These are phyloP conservation scores for Mytilinidion resinicola DNA, from an alignment of 495 filamentous ascomycete genomes.

Conservation along the genomic window DNA sequence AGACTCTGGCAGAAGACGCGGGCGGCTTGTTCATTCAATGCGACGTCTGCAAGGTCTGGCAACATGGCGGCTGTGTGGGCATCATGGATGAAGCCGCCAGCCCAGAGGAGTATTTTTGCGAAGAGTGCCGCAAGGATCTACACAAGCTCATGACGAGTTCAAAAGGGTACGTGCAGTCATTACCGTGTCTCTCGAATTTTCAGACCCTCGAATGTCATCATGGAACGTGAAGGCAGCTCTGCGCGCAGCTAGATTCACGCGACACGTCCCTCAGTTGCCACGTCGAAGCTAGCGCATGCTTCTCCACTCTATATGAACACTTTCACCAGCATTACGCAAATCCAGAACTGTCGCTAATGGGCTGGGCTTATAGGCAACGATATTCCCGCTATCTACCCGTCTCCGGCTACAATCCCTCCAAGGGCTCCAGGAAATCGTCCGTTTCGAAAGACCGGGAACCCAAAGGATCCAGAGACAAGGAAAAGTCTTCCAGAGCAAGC, in stretches of 20 bases:
- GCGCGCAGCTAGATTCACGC: no score
- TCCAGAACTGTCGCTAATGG: background rate
- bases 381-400: conserved; percentile 67
- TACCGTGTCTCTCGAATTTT: conserved; percentile 5
- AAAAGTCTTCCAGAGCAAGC: conserved; percentile 36
- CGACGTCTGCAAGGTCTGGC: conserved; percentile 97
- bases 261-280: no score
- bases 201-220: background rate
- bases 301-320: no score
- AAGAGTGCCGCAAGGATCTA: conserved; percentile 84
- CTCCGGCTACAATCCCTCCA: conserved; percentile 42
- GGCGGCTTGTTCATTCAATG: conserved; percentile 98
- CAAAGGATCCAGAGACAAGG: conserved; percentile 45
- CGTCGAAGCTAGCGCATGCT: no score
- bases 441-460: conserved; percentile 50
- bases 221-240: background rate
- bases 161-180: conserved; percentile 69
- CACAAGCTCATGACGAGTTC: conserved; percentile 72
- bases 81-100: conserved; percentile 88
- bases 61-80: conserved; percentile 95
- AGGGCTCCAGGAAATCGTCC: conserved; percentile 49
- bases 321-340: background rate
- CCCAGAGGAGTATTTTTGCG: conserved; percentile 97
- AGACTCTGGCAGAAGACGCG: conserved; percentile 72
- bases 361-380: conserved; percentile 43